Evolutionary conservation across 2,329 filamentous ascomycete genomes (phyloP).

Genomic region (Alternaria triticina): DNA sequence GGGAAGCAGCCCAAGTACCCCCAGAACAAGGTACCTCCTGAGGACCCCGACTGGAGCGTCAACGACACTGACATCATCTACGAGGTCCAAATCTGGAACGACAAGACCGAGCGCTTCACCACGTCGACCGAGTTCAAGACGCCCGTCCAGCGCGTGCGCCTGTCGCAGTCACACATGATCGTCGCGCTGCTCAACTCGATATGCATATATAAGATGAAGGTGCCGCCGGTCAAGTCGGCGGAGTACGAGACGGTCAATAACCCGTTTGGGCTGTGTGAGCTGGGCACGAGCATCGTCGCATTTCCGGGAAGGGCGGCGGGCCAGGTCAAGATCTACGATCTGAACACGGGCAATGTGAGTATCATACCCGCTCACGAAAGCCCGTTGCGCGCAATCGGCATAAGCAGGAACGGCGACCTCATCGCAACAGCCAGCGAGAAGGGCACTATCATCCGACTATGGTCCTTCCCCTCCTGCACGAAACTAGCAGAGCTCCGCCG

Average conservation of each 20-base stretch:
- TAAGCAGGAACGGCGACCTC: constrained; percentile 80
- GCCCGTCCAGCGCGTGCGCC: constrained; percentile 77
- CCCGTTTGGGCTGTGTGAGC: constrained; percentile 76
- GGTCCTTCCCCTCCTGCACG: constrained; percentile 78
- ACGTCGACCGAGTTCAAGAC: constrained; percentile 81
- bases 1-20: constrained; percentile 85
- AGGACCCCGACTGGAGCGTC: constrained; percentile 35
- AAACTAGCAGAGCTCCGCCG: constrained; percentile 84
- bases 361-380: constrained; percentile 92
- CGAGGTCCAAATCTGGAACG: constrained; percentile 89
- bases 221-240: constrained; percentile 71
- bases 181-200: constrained; percentile 83
- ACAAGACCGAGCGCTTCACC: constrained; percentile 75
- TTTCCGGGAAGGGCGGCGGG: constrained; percentile 88
- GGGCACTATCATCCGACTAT: constrained; percentile 89
- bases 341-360: constrained; percentile 80
- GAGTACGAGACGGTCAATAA: constrained; percentile 89
- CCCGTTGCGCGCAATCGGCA: constrained; percentile 75
- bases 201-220: constrained; percentile 79
- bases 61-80: constrained; percentile 34
- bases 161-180: constrained; percentile 77
- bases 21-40: constrained; percentile 73
- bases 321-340: constrained; percentile 86
- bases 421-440: constrained; percentile 91
- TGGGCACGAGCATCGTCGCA: constrained; percentile 75